Conservation (phyloP, 1,284 basidiomycete genomes). For the Vanrija sp. region DNA sequence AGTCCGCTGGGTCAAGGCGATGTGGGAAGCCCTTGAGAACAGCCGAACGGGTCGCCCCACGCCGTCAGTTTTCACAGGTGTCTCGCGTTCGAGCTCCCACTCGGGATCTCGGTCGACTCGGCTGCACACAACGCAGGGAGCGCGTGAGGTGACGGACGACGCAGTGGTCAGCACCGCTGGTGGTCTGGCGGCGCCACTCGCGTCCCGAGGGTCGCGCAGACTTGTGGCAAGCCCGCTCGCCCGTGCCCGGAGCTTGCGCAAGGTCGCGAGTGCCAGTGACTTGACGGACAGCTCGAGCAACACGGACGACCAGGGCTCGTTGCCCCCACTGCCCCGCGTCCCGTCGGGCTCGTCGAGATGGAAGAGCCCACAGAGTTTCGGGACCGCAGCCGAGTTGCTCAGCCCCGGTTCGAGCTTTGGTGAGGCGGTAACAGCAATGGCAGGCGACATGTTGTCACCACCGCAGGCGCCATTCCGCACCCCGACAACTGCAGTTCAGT, state of each 20-base stretch:
- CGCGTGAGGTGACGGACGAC: conserved; percentile 35
- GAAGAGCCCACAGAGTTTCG: background rate
- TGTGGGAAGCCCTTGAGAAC: conserved; percentile 61
- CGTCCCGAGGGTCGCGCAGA: conserved; percentile 37
- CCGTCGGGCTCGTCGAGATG: background rate
- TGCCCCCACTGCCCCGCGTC: background rate
- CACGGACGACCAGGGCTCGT: background rate
- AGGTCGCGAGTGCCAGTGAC: conserved; percentile 46
- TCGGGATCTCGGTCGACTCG: conserved; percentile 40
- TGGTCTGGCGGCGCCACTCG: conserved; percentile 33
- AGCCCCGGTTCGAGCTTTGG: no score
- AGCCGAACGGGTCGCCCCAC: conserved; percentile 18
- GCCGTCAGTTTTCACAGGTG: conserved; percentile 21
- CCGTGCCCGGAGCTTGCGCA: conserved; percentile 32
- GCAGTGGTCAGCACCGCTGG: conserved; percentile 40
- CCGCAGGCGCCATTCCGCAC: no score
- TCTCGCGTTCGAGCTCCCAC: conserved; percentile 18
- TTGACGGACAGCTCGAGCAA: conserved; percentile 22
- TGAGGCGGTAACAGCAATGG: no score
- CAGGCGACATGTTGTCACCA: no score
- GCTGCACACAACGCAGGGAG: conserved; percentile 10
- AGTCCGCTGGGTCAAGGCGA: conserved; percentile 79
- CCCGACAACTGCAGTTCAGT: no score
- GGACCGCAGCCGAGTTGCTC: no score
- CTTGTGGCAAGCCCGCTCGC: conserved; percentile 35